A percentile compares a stretch with the other conserved stretches of the same genome.
Evolutionary conservation across 176 grass and related monocot species (phyloP).

Genomic region (Avena sativa): DNA sequence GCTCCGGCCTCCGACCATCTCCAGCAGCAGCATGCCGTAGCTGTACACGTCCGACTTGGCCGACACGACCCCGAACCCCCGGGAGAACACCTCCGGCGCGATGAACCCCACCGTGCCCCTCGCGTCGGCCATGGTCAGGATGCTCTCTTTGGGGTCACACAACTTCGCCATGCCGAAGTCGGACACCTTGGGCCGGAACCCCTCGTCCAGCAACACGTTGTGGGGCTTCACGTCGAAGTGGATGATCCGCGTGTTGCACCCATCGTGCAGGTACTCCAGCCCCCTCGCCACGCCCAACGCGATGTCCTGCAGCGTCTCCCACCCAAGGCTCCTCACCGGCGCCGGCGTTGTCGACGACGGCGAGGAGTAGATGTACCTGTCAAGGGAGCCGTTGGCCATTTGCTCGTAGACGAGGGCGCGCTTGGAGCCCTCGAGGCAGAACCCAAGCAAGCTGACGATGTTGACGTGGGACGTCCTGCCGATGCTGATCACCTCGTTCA

Average conservation of each 20-base stretch:
- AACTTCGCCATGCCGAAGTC: constrained; percentile 78
- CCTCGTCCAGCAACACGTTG: constrained; percentile 62
- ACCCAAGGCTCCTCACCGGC: background rate
- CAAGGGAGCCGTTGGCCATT: constrained; percentile 71
- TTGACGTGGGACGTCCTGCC: constrained; percentile 66
- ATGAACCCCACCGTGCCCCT: constrained; percentile 83
- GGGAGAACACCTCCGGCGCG: constrained; percentile 74
- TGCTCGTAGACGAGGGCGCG: constrained; percentile 70
- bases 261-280: constrained; percentile 71
- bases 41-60: constrained; percentile 72
- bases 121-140: constrained; percentile 58
- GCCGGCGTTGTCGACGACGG: background rate
- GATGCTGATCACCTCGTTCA: constrained; percentile 68
- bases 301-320: constrained; percentile 55
- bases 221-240: constrained; percentile 88
- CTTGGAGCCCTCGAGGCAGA: constrained; percentile 61
- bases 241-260: constrained; percentile 66
- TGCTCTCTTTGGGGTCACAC: constrained; percentile 50
- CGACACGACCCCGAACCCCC: constrained; percentile 57
- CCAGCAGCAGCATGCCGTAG: constrained; percentile 72
- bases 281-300: constrained; percentile 59
- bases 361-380: constrained; percentile 56
- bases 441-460: constrained; percentile 64
- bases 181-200: constrained; percentile 59
- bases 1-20: constrained; percentile 60